Evolutionary conservation across 75 land plant genomes (phyloP).

Genomic region (Cryptomeria japonica): DNA sequence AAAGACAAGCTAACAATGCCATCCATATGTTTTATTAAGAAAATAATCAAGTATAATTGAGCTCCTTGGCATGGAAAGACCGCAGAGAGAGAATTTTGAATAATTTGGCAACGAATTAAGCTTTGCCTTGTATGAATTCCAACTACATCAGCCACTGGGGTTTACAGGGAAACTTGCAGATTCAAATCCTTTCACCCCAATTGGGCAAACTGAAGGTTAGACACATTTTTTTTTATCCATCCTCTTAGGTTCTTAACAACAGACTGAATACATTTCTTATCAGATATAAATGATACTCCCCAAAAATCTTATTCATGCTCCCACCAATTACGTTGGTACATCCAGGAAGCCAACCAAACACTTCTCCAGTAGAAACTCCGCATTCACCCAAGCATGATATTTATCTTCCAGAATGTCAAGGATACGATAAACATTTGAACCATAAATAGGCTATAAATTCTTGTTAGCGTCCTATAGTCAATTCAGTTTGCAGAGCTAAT

Average conservation of each 20-base stretch:
- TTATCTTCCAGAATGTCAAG: slow-evolving; percentile 57
- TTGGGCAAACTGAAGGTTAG: neutral
- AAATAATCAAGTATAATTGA: neutral
- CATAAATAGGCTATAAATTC: neutral
- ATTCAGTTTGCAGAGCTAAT: neutral
- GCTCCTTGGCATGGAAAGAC: neutral
- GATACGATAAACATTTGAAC: neutral
- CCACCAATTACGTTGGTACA: slow-evolving; percentile 8
- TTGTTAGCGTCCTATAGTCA: neutral
- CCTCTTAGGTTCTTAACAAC: neutral
- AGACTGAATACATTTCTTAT: neutral
- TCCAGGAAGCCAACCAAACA: slow-evolving; percentile 88
- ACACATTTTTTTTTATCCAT: neutral
- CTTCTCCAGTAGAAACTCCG: slow-evolving; percentile 86
- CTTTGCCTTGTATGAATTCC: neutral
- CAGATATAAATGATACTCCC: neutral
- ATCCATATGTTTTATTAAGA: neutral
- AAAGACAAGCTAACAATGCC: neutral
- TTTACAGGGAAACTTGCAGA: neutral
- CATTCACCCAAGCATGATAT: slow-evolving; percentile 99
- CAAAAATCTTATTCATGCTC: neutral
- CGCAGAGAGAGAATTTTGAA: neutral
- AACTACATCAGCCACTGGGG: neutral
- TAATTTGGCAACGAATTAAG: neutral
- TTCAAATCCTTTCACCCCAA: slow-evolving; percentile 2